Base-by-base conservation (phyloP, 2,329 filamentous ascomycete species). In the Monosporascus sp. region DNA sequence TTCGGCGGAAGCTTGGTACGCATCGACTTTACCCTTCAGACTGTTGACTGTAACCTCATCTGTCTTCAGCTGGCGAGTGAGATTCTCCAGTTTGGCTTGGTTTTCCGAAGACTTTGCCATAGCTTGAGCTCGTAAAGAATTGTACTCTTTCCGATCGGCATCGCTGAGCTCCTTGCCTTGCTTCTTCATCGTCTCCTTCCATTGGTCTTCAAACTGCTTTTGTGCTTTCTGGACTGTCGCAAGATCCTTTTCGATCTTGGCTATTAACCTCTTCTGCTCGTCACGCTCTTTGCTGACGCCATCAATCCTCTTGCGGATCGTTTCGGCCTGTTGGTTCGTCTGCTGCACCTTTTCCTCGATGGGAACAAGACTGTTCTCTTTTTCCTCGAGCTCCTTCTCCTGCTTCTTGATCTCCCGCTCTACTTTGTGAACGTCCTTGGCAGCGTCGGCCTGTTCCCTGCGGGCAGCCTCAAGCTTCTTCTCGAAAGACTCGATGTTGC, bases 331-430 rank as follows among this genome's bases (percentile, higher is more conserved):
- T 57, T 82, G 81, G 15, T 78, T 84, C 6, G 88, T 89, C 57
- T 96, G 86, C 48, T 85, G 81, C 39, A 99, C 88, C 73, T 97
- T 97, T 69, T 97, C 91, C 49, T 96, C 87, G 55, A 97, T 84
- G 0, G 94, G 94, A 7, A 97, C 84, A 5, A 99, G 80, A 37
- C 83, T 85, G 65, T 91, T 95, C 62, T 92, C 85, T 60, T 89
- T 87, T 54, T 94, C 88, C 63, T 97, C 90, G 22, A 97, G 87
- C 44, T 88, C 87, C 65, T 88, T 90, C 68, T 96, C 90, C 69
- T 94, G 95, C 52, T 79, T 77, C 68, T 89, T 90, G 70, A 97
- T 96, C 53, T 82, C 83, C 60, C 87, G 87, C 68, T 97, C 92
- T n/a, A 88, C 82, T 61, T 89, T 92, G 60, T 79, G 78, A 5